Evolutionary conservation across 257 asterid species (phyloP).

Genomic region (Cynanchum wilfordii): DNA sequence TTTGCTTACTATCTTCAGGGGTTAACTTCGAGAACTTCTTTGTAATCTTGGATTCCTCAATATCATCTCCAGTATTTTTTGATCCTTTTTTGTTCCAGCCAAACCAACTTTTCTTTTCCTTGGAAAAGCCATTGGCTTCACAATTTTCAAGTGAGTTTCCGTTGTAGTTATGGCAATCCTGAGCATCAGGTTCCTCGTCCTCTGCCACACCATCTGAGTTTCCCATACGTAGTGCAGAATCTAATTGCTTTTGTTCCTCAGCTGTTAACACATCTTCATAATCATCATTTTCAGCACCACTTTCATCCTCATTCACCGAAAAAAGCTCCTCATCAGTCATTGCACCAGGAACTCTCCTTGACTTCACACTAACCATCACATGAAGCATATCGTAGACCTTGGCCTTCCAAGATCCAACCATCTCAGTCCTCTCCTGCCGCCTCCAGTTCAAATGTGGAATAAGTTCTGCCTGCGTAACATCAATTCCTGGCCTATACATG

Average conservation of each 20-base stretch:
- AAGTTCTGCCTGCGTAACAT: slow-evolving; percentile 97
- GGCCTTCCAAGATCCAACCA: slow-evolving; percentile 95
- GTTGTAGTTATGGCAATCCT: slow-evolving; percentile 55
- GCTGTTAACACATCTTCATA: slow-evolving; percentile 88
- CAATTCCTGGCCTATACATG: slow-evolving; percentile 98
- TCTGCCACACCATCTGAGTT: slow-evolving; percentile 58
- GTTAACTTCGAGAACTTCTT: slow-evolving; percentile 78
- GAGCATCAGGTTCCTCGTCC: slow-evolving; percentile 68
- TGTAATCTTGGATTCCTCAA: slow-evolving; percentile 67
- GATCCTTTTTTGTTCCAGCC: slow-evolving; percentile 81
- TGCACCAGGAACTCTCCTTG: slow-evolving; percentile 99
- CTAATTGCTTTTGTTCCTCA: slow-evolving; percentile 86
- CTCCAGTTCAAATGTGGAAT: slow-evolving; percentile 93
- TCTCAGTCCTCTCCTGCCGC: slow-evolving; percentile 90
- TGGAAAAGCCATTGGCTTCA: slow-evolving; percentile 67
- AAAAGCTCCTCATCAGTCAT: slow-evolving; percentile 97
- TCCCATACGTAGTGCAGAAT: slow-evolving; percentile 85
- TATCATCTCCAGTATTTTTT: slow-evolving; percentile 67
- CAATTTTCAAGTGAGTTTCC: slow-evolving; percentile 61
- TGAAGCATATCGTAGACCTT: slow-evolving; percentile 93
- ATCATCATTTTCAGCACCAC: slow-evolving; percentile 56
- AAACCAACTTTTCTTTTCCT: slow-evolving; percentile 95
- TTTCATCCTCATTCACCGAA: slow-evolving; percentile 76
- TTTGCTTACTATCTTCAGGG: slow-evolving; percentile 66
- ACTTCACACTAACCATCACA: slow-evolving; percentile 93